These are phyloP conservation scores for Lophium mytilinum DNA, from an alignment of 495 filamentous ascomycete species.

Conservation along the genomic window DNA sequence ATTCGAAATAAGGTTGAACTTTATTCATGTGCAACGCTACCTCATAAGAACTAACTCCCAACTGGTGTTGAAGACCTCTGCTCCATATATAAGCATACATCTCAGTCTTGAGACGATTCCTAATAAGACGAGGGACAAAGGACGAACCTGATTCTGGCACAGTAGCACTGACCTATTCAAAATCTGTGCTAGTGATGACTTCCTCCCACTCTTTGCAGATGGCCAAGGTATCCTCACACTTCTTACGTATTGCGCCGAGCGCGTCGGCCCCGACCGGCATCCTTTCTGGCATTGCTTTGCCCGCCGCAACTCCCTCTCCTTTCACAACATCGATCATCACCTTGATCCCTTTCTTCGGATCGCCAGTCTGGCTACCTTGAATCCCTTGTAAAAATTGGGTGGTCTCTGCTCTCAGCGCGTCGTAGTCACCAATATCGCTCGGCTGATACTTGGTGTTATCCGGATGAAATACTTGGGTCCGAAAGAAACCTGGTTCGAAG, in stretches of 20 bases:
- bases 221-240: slow-evolving; percentile 30
- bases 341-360: slow-evolving; percentile 32
- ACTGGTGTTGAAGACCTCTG: too few relatives aligned
- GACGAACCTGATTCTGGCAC: not conserved
- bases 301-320: slow-evolving; percentile 28
- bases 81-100: too few relatives aligned
- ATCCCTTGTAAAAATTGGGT: not conserved
- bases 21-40: too few relatives aligned
- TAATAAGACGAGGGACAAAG: too few relatives aligned
- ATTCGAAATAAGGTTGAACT: too few relatives aligned
- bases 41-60: too few relatives aligned
- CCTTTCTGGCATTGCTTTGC: slow-evolving; percentile 25
- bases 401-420: not conserved
- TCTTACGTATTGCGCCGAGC: slow-evolving; percentile 27
- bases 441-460: slow-evolving; percentile 2
- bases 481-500: slow-evolving; percentile 19
- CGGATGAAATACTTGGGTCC: slow-evolving; percentile 12
- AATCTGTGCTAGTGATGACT: slow-evolving; percentile 18
- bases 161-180: slow-evolving; percentile 2
- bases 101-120: too few relatives aligned
- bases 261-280: slow-evolving; percentile 37
- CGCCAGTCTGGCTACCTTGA: slow-evolving; percentile 30
- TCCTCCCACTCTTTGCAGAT: slow-evolving; percentile 32
- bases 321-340: slow-evolving; percentile 37
- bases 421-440: slow-evolving; percentile 3